Evolutionary conservation across 2,329 filamentous ascomycete genomes (phyloP).

Genomic region (Dothiorella sarmentorum): DNA sequence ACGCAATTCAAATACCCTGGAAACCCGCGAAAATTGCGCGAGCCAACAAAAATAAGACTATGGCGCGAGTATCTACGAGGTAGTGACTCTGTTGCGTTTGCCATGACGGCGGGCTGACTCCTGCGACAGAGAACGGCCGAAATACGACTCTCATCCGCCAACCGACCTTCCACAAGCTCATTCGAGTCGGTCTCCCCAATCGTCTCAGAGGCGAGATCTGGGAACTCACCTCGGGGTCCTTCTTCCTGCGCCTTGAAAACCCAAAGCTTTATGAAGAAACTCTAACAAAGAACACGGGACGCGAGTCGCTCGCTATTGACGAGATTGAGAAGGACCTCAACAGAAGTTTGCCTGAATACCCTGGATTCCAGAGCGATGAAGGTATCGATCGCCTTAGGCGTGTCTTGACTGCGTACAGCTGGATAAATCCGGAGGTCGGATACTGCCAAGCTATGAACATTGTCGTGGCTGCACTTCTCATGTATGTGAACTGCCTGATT

Average conservation of each 20-base stretch:
- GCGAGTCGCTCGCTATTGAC: conserved; percentile 91
- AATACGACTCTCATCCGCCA: conserved; percentile 91
- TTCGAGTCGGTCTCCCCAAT: conserved; percentile 91
- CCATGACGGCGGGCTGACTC: neutral
- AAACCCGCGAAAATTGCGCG: conserved; percentile 87
- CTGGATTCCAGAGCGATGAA: conserved; percentile 93
- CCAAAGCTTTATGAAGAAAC: conserved; percentile 83
- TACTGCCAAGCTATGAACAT: conserved; percentile 99
- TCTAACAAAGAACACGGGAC: conserved; percentile 74
- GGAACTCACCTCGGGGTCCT: conserved; percentile 89
- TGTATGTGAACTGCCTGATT: conserved; percentile 49
- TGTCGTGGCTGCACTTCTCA: conserved; percentile 92
- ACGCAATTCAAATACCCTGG: conserved; percentile 93
- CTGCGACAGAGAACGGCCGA: conserved; percentile 72
- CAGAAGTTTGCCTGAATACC: conserved; percentile 92
- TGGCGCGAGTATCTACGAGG: conserved; percentile 90
- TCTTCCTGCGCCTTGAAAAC: conserved; percentile 82
- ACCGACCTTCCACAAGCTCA: conserved; percentile 95
- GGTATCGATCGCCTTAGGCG: conserved; percentile 85
- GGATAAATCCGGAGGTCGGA: conserved; percentile 91
- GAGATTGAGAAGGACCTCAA: conserved; percentile 99
- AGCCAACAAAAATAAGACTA: conserved; percentile 93
- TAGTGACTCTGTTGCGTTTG: conserved; percentile 22
- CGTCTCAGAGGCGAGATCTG: conserved; percentile 89
- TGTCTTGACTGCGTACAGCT: conserved; percentile 95